A percentile compares a stretch with the other conserved stretches of the same genome.
phyloP scores from a whole-genome alignment of 805 yeast genomes.

The Zygoascus ofunaensis region DNA sequence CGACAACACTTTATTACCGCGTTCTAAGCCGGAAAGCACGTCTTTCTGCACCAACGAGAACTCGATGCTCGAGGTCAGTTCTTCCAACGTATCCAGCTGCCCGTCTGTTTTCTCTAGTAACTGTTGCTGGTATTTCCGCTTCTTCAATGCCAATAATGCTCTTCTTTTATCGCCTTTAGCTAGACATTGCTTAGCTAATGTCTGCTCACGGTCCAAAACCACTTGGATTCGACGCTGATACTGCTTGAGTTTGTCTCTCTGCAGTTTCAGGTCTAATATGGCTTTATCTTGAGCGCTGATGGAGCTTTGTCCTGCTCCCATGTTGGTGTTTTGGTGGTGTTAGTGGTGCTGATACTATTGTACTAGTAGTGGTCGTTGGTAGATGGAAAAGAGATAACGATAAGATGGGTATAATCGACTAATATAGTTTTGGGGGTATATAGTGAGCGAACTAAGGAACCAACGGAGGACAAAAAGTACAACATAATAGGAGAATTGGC shows the following conservation, averaged over 20 bases:
- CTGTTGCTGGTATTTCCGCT: slow-evolving; percentile 73
- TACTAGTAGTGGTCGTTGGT: too few species aligned
- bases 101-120: slow-evolving; percentile 60
- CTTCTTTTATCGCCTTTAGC: slow-evolving; percentile 44
- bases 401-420: too few species aligned
- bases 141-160: slow-evolving; percentile 62
- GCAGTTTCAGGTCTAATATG: slow-evolving; percentile 74
- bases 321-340: too few species aligned
- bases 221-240: slow-evolving; percentile 52
- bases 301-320: slow-evolving; percentile 35
- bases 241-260: slow-evolving; percentile 74
- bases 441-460: too few species aligned
- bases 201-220: slow-evolving; percentile 53
- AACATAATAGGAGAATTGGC: too few species aligned
- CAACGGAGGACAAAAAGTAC: too few species aligned
- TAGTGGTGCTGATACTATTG: too few species aligned
- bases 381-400: too few species aligned
- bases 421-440: too few species aligned
- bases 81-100: slow-evolving; percentile 73
- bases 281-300: slow-evolving; percentile 83
- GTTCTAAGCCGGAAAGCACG: slow-evolving; percentile 66
- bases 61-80: slow-evolving; percentile 53
- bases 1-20: slow-evolving; percentile 70
- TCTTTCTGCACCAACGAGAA: slow-evolving; percentile 84
- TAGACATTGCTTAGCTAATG: slow-evolving; percentile 49